These are phyloP conservation scores for Sugiyamaella paludigena DNA, from an alignment of 1,139 yeast genomes.

Conservation along the genomic window DNA sequence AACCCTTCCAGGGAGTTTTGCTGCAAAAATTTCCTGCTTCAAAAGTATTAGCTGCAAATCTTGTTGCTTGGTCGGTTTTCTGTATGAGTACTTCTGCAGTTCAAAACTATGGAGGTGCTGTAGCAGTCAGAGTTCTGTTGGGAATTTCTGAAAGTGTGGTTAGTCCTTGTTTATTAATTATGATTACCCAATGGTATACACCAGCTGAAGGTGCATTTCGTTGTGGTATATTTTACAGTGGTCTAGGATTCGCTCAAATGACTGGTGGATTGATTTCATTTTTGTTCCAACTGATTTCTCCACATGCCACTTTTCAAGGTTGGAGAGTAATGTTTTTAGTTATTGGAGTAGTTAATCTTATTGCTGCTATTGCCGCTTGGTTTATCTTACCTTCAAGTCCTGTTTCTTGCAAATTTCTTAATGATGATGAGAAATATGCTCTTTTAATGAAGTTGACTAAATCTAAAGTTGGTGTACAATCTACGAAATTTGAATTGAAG, in stretches of 20 bases:
- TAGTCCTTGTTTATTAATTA: slow-evolving; percentile 48
- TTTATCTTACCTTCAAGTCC: slow-evolving; percentile 27
- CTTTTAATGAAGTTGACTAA: slow-evolving; percentile 6
- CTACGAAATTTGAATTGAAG: slow-evolving; percentile 5
- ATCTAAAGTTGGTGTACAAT: slow-evolving; percentile 9
- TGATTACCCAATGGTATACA: slow-evolving; percentile 29
- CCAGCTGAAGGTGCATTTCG: slow-evolving; percentile 29
- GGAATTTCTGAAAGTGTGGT: slow-evolving; percentile 61
- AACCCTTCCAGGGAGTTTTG: slow-evolving; percentile 54
- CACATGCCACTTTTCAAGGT: slow-evolving; percentile 23
- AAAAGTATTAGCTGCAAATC: slow-evolving; percentile 41
- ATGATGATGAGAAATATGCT: slow-evolving; percentile 39
- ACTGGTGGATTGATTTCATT: slow-evolving; percentile 31
- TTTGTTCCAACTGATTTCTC: slow-evolving; percentile 33
- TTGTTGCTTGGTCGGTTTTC: slow-evolving; percentile 52
- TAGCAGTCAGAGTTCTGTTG: slow-evolving; percentile 48
- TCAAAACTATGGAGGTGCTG: slow-evolving; percentile 43
- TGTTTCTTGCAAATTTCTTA: slow-evolving; percentile 19
- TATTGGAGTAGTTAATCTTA: slow-evolving; percentile 40
- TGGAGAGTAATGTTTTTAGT: slow-evolving; percentile 39
- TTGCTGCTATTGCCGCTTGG: slow-evolving; percentile 33
- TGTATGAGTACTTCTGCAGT: slow-evolving; percentile 47
- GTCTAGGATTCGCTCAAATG: slow-evolving; percentile 38
- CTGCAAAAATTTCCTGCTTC: slow-evolving; percentile 50
- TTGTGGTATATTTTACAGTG: slow-evolving; percentile 35